Conservation (phyloP, 768 basidiomycete species). For the Hydnum rufescens region DNA sequence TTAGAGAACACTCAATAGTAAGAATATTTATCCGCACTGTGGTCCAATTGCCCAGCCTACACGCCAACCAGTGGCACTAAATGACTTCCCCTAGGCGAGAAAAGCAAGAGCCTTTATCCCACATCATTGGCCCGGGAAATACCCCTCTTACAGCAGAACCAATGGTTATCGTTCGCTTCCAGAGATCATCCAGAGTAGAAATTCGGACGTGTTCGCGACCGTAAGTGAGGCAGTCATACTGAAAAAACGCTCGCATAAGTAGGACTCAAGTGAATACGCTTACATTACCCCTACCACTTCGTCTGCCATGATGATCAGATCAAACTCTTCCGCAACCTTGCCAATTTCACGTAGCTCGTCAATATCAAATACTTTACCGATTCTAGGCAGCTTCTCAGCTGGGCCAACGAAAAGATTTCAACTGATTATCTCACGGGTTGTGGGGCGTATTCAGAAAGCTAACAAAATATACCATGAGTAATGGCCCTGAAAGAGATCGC, state of each 20-base stretch:
- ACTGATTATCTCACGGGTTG: conserved; percentile 34
- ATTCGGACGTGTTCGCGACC: conserved; percentile 78
- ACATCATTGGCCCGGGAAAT: conserved; percentile 25
- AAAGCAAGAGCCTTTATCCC: neutral
- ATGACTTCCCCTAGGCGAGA: conserved; percentile 36
- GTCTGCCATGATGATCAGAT: conserved; percentile 83
- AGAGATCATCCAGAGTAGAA: conserved; percentile 92
- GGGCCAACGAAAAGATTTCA: neutral
- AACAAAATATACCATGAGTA: neutral
- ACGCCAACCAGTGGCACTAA: conserved; percentile 94
- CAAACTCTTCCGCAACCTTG: conserved; percentile 71
- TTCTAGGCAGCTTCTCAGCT: conserved; percentile 13
- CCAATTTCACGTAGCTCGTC: conserved; percentile 74
- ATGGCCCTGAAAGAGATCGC: neutral
- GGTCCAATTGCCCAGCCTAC: conserved; percentile 94
- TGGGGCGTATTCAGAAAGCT: conserved; percentile 83
- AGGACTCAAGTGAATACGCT: neutral
- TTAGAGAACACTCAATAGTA: neutral
- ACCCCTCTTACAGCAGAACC: conserved; percentile 92
- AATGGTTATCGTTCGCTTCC: conserved; percentile 93
- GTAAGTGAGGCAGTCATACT: conserved; percentile 91
- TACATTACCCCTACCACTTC: conserved; percentile 54
- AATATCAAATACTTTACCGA: conserved; percentile 89
- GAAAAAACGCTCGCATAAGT: neutral
- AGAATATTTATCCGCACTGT: conserved; percentile 10